Evolutionary conservation across 2,329 filamentous ascomycete species (phyloP).

Genomic region (Metarhizium rileyi): DNA sequence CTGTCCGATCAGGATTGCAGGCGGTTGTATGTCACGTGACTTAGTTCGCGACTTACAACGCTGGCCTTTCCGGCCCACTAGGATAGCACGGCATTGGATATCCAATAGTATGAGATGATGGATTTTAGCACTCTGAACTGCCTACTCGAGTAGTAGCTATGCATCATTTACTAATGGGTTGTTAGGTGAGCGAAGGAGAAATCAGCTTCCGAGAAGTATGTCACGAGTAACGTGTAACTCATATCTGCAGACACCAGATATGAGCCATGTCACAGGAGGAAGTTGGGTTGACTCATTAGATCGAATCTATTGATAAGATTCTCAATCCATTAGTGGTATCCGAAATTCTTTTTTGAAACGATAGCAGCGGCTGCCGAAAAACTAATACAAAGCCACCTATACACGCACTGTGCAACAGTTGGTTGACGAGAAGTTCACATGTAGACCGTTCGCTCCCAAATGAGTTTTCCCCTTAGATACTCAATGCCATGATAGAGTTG

Average conservation of each 20-base stretch:
- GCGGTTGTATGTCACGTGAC: conserved; percentile 23
- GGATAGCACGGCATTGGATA: neutral
- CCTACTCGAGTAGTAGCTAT: too few species aligned
- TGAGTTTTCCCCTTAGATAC: conserved; percentile 46
- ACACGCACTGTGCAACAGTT: conserved; percentile 15
- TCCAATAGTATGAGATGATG: neutral
- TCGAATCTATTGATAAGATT: neutral
- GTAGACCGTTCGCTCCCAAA: conserved; percentile 3
- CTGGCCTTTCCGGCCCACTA: neutral
- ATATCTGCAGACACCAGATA: neutral
- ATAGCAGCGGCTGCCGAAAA: conserved; percentile 11
- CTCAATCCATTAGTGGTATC: neutral
- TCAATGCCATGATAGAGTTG: conserved; percentile 99
- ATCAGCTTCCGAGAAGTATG: too few species aligned
- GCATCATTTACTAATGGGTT: too few species aligned
- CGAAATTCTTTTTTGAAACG: neutral
- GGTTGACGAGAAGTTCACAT: conserved; percentile 7
- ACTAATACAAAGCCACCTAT: conserved; percentile 21
- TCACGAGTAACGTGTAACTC: too few species aligned
- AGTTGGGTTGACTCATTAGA: neutral
- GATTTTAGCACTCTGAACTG: too few species aligned
- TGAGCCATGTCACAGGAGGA: neutral
- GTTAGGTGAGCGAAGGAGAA: too few species aligned
- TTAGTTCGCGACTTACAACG: neutral
- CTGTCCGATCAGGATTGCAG: conserved; percentile 21